A percentile compares a stretch with the other conserved stretches of the same genome.
Evolutionary conservation across 2,329 filamentous ascomycete species (phyloP).

Genomic region (Trichoderma sp.): DNA sequence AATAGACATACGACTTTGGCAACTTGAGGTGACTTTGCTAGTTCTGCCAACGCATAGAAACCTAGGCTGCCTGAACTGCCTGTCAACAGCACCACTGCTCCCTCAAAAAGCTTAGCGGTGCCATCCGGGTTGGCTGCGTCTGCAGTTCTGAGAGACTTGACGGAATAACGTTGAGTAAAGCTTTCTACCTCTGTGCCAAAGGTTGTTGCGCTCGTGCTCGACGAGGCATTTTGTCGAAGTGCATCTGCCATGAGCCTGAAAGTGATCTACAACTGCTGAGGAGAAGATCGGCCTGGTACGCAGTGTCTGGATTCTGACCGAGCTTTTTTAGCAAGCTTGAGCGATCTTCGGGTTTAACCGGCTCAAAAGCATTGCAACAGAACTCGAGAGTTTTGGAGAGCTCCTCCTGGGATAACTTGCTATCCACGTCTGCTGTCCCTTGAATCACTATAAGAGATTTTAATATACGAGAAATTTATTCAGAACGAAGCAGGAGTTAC

Average conservation of each 20-base stretch:
- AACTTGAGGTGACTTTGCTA: conserved; percentile 29
- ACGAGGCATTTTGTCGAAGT: not conserved
- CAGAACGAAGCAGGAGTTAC: conserved; percentile 11
- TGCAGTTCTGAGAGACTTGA: not conserved
- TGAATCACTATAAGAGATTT: conserved; percentile 40
- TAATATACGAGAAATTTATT: not conserved
- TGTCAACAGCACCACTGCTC: conserved; percentile 31
- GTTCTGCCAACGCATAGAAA: conserved; percentile 29
- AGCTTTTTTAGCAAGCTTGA: conserved; percentile 20
- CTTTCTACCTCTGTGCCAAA: conserved; percentile 23
- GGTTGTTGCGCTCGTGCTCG: not conserved
- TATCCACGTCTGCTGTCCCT: conserved; percentile 38
- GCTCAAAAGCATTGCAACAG: conserved; percentile 37
- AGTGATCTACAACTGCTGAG: no score
- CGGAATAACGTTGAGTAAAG: conserved; percentile 18
- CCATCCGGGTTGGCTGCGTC: not conserved
- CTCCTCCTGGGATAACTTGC: conserved; percentile 38
- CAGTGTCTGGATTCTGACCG: not conserved
- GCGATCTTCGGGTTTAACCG: conserved; percentile 23
- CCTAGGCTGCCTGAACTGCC: conserved; percentile 33
- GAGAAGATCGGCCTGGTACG: conserved; percentile 33
- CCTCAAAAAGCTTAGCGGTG: conserved; percentile 5
- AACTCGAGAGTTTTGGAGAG: conserved; percentile 41
- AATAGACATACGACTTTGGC: conserved; percentile 26
- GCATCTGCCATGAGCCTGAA: conserved; percentile 28